Conservation (phyloP, 2,329 filamentous ascomycete genomes). For the Colletotrichum australisinense region DNA sequence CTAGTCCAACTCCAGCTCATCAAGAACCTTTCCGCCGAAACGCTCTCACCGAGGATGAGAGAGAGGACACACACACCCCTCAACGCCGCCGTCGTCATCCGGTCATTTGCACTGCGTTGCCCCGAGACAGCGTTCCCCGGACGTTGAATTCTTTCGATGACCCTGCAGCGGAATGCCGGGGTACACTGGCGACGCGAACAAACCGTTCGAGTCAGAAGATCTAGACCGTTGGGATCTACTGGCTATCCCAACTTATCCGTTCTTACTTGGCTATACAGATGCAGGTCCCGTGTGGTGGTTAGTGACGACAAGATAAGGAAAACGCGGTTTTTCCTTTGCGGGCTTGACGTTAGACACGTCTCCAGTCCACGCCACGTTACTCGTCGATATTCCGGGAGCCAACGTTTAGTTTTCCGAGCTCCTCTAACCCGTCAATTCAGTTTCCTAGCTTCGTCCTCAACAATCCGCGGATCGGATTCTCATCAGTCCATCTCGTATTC, state of each 20-base stretch:
- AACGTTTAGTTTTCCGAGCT: background rate
- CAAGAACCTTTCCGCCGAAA: constrained; percentile 1
- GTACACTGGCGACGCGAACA: background rate
- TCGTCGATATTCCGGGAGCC: background rate
- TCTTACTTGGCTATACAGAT: background rate
- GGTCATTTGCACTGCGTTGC: constrained; percentile 5
- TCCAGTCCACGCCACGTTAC: background rate
- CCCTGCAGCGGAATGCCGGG: constrained; percentile 21
- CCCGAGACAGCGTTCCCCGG: background rate
- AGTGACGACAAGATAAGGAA: background rate
- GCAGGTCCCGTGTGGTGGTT: background rate
- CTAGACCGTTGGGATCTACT: background rate
- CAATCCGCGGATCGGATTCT: constrained; percentile 14
- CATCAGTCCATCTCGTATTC: background rate
- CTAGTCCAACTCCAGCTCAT: background rate
- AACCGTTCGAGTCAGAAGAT: background rate
- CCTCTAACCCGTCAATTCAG: background rate
- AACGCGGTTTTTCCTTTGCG: background rate
- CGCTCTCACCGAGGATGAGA: background rate
- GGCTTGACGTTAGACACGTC: background rate
- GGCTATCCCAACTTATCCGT: background rate
- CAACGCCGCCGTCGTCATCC: constrained; percentile 4
- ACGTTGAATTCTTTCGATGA: background rate
- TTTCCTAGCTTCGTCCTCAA: background rate
- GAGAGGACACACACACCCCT: too few species aligned